Conservation (phyloP, 257 asterid species). For the Nicotiana undulata region DNA sequence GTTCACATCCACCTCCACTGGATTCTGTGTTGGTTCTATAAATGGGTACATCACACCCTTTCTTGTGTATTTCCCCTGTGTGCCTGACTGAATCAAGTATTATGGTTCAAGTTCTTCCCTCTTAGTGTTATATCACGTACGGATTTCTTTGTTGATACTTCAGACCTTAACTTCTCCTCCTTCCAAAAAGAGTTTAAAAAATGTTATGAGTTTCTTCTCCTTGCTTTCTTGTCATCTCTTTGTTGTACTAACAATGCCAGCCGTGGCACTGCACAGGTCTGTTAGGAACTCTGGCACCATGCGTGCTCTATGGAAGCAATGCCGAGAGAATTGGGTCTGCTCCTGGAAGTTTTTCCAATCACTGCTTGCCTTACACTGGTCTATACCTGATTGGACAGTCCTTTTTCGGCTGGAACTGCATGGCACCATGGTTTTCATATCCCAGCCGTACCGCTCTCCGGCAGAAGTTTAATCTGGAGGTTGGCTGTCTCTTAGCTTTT, state of each 20-base stretch:
- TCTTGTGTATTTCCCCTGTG: not conserved
- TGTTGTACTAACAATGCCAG: not conserved
- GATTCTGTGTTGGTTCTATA: not conserved
- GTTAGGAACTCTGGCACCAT: constrained; percentile 64
- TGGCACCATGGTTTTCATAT: constrained; percentile 72
- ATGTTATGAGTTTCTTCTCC: not conserved
- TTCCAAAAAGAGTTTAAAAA: not conserved
- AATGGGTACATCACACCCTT: not conserved
- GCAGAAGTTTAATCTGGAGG: constrained; percentile 67
- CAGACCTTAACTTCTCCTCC: not conserved
- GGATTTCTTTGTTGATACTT: not conserved
- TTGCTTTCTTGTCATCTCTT: not conserved
- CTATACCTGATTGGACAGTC: constrained; percentile 52
- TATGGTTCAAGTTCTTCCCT: not conserved
- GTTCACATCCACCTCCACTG: not conserved
- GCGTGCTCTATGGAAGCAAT: constrained; percentile 66
- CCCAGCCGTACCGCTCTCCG: constrained; percentile 68
- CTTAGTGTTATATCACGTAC: not conserved
- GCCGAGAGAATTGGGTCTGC: constrained; percentile 54
- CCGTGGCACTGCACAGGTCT: constrained; percentile 37
- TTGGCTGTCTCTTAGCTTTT: constrained; percentile 6
- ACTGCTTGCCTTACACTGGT: constrained; percentile 72
- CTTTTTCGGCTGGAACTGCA: constrained; percentile 63
- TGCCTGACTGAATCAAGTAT: not conserved
- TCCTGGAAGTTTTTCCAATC: constrained; percentile 52